Conservation (phyloP, 345 rosid genomes). For the Streptanthus diversifolius region DNA sequence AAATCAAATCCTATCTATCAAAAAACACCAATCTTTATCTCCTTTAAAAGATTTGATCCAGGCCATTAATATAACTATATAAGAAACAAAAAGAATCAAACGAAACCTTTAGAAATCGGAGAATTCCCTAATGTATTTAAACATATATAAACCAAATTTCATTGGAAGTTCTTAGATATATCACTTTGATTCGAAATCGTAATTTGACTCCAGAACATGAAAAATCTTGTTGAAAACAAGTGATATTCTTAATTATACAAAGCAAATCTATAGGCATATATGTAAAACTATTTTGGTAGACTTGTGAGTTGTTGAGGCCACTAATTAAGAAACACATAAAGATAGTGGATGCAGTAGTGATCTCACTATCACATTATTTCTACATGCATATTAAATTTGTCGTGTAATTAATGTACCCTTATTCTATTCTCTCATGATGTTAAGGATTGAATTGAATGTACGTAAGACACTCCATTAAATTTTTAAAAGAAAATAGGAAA, state of each 20-base stretch:
- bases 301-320: constrained; percentile 16
- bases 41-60: background rate
- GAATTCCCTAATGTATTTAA: background rate
- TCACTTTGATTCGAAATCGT: background rate
- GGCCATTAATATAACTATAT: background rate
- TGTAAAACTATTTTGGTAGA: constrained; percentile 17
- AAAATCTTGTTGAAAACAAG: background rate
- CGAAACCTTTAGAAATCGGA: background rate
- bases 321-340: constrained; percentile 12
- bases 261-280: background rate
- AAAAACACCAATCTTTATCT: background rate
- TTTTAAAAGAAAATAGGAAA: background rate
- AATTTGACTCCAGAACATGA: constrained; percentile 19
- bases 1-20: background rate
- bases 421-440: constrained; percentile 29
- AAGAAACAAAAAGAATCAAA: background rate
- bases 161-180: background rate
- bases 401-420: background rate
- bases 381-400: constrained; percentile 5
- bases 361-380: constrained; percentile 24
- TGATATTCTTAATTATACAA: background rate
- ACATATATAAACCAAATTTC: background rate
- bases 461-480: background rate
- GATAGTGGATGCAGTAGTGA: constrained; percentile 35
- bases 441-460: constrained; percentile 19